phyloP scores from a whole-genome alignment of 2,329 filamentous ascomycete genomes.

The Zalaria obscura region DNA sequence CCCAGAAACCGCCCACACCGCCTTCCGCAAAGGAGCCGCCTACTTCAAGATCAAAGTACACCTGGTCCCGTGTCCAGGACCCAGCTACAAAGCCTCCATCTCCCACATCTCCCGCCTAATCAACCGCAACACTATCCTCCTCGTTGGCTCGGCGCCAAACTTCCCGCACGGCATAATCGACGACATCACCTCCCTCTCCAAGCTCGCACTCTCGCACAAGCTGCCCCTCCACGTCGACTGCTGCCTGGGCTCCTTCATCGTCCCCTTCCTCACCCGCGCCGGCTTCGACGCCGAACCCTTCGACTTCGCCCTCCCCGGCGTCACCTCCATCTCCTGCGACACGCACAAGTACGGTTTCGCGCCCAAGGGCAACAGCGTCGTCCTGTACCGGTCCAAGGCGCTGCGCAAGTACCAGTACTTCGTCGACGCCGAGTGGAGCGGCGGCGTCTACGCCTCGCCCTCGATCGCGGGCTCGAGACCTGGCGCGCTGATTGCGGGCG shows the following conservation, averaged over 20 bases:
- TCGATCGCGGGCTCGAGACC: conserved; percentile 84
- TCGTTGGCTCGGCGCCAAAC: conserved; percentile 92
- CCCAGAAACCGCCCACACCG: conserved; percentile 86
- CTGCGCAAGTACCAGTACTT: conserved; percentile 92
- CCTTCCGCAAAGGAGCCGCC: conserved; percentile 85
- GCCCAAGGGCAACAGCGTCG: conserved; percentile 88
- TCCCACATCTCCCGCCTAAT: conserved; percentile 67
- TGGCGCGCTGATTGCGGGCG: conserved; percentile 85
- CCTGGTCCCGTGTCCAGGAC: conserved; percentile 73
- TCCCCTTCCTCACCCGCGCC: conserved; percentile 84
- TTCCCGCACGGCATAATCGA: conserved; percentile 98
- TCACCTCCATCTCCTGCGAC: conserved; percentile 90
- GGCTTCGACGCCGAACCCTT: conserved; percentile 81
- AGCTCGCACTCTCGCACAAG: conserved; percentile 63
- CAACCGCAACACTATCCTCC: conserved; percentile 84
- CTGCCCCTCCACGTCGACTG: conserved; percentile 93
- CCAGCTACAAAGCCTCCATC: conserved; percentile 71
- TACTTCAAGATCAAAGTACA: conserved; percentile 98
- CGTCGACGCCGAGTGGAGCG: conserved; percentile 85
- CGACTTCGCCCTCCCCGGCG: conserved; percentile 86
- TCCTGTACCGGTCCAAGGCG: conserved; percentile 70
- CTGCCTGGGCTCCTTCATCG: conserved; percentile 88
- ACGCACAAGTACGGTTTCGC: conserved; percentile 99
- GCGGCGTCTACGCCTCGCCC: conserved; percentile 89
- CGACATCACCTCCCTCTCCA: conserved; percentile 75